Evolutionary conservation across 208 protist genomes (phyloP), one percentile per base, ranked within the genome.

Genomic region (Trypanosoma melophagium): DNA sequence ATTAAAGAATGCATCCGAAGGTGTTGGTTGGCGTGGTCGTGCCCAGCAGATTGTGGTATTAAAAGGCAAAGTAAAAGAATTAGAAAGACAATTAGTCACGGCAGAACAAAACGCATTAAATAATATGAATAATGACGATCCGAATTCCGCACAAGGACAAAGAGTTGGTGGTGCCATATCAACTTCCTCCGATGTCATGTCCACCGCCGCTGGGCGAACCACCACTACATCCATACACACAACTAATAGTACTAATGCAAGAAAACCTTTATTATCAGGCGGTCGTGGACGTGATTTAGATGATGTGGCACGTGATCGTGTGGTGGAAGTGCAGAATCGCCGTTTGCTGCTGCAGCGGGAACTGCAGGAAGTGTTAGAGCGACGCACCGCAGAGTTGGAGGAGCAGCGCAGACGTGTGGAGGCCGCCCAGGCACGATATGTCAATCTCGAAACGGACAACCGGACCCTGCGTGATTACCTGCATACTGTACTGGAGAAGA

Each of bases 31-130:
- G 86, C 62, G 71, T 3, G 86, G 88, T 25, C 74, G 88, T 16
- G 88, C 85, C 2, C 80, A 89, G 73, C 81, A 89, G 52, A 88
- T 94, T 47, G 75, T 82, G 16, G 64, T 94, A 60, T 72, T 94
- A 41, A 81, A 82, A 69, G 66, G 77, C 25, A 84, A 81, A 58
- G 63, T 92, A 40, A 91, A 91, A 61, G 84, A 91, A 47, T 35
- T 80, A 24, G 76, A 91, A 55, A 77, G 85, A 2, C 55, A 58
- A 1, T 21, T 80, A 14, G 69, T 54, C 35, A 52, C 47, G 41
- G 21, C 63, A 1, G 70, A 47, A 22, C 25, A 59, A 22, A 40
- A 25, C 3, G 49, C 7, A 4, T 21, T 31, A 21, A 21, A 60
- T 28, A 17, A 55, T 22, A 60, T 66, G 3, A 31, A 63, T n/a